Base-by-base conservation (phyloP, 2,329 filamentous ascomycete species). In the Nothophaeocryptopus gaeumannii region DNA sequence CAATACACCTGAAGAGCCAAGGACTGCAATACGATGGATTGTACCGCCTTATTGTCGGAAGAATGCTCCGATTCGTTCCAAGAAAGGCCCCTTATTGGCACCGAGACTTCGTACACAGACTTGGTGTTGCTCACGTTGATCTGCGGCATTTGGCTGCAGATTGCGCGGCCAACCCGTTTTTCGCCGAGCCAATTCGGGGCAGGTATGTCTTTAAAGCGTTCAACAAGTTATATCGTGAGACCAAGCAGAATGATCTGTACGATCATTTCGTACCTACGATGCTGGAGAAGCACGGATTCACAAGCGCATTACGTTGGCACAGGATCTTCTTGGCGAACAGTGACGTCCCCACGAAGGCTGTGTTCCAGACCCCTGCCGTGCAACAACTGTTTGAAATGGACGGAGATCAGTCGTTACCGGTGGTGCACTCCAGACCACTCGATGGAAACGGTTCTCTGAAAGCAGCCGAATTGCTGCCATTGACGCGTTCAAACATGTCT, bases 31-130 rank as follows among this genome's bases (percentile, higher is more conserved):
- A 69, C 11, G 71, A 58, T 8, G 54, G 49, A 5, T 60, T 82
- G 0, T 80, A 81, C 59, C 57, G 61, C 12, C 59, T 62, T 9
- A 62, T 79, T 53, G 67, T 82, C 44, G 66, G 68, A 31, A 61
- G 74, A 35, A 59, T 66, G 16, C 55, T 78, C 5, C 56, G 60
- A 40, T 40, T 61, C 47, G 48, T 61, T 58, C 57, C 62, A 47
- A 29, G 34, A 15, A 42, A 45, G 26, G 58, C 69, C 58, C 50
- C 39, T 39, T 41, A 66, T 55, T 55, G 67, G 66, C 45, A 74
- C 51, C 33, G 60, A 41, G 40, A 47, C 12, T 39, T 65, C 11
- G 67, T 76, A 37, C 67, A 70, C 50, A 60, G 43, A 29, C 26
- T 67, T 55, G 60, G 63, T 50, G 62, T 75, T 49, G 56, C 65